These are phyloP conservation scores for Craterostigma plantagineum DNA, from an alignment of 257 asterid genomes.

Conservation along the genomic window DNA sequence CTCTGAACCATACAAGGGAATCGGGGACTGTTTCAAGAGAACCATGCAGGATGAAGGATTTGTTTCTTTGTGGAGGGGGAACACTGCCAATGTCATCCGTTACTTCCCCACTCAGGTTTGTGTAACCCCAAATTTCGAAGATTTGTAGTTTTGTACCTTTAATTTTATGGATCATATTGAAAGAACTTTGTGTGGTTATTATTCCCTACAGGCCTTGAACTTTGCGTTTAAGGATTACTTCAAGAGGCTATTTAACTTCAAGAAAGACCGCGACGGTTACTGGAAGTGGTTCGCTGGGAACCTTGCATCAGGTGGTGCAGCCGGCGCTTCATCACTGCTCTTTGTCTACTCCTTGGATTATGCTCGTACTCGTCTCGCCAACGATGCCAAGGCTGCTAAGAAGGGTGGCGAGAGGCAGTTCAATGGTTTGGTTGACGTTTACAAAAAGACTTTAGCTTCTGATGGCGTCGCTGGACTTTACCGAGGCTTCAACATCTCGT, in stretches of 20 bases:
- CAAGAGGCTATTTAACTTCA: conserved; percentile 74
- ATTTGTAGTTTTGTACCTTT: too few species aligned
- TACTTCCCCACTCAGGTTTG: conserved; percentile 90
- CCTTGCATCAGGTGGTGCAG: conserved; percentile 90
- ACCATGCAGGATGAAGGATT: conserved; percentile 56
- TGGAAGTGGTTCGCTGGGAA: conserved; percentile 96
- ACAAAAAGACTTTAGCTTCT: conserved; percentile 46
- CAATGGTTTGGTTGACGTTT: conserved; percentile 71
- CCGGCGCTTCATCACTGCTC: conserved; percentile 82
- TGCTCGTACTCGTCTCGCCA: conserved; percentile 90
- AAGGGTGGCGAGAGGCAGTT: conserved; percentile 88
- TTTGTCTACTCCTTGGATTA: conserved; percentile 86
- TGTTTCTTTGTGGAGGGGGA: conserved; percentile 74
- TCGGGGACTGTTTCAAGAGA: conserved; percentile 71
- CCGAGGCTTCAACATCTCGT: conserved; percentile 86
- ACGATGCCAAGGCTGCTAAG: conserved; percentile 86
- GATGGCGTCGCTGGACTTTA: conserved; percentile 84
- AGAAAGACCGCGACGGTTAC: conserved; percentile 88
- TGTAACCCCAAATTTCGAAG: background rate
- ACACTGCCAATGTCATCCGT: conserved; percentile 86
- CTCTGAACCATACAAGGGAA: conserved; percentile 78
- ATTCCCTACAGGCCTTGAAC: conserved; percentile 54
- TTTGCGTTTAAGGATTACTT: conserved; percentile 88
- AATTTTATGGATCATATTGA: conserved; percentile 7
- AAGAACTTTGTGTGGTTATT: background rate